Evolutionary conservation across 768 basidiomycete genomes (phyloP).

Genomic region (Auriculariales sp.): DNA sequence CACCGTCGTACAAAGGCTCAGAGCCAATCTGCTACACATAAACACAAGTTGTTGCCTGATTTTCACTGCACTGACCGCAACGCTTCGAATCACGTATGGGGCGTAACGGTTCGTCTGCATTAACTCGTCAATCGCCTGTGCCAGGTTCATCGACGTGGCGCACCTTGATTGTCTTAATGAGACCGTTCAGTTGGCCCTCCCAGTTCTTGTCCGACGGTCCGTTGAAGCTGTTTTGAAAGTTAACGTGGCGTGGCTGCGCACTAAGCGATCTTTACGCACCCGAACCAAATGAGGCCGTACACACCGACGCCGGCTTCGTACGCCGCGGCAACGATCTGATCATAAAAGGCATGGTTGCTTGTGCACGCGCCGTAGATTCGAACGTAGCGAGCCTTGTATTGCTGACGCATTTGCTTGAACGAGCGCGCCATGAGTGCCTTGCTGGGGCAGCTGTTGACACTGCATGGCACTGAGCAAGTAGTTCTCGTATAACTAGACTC

Average conservation of each 20-base stretch:
- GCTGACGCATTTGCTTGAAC: slow-evolving; percentile 43
- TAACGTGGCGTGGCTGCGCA: not conserved
- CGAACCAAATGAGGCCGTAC: slow-evolving; percentile 61
- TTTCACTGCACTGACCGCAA: not conserved
- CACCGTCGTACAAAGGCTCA: slow-evolving; percentile 50
- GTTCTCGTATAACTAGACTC: not conserved
- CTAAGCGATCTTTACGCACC: slow-evolving; percentile 5
- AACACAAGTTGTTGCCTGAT: too few species aligned
- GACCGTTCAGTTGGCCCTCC: slow-evolving; percentile 35
- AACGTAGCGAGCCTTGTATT: slow-evolving; percentile 51
- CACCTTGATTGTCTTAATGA: slow-evolving; percentile 37
- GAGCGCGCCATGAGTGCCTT: slow-evolving; percentile 20
- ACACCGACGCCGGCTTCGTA: slow-evolving; percentile 57
- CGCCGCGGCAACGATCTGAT: slow-evolving; percentile 52
- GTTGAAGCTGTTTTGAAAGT: slow-evolving; percentile 22
- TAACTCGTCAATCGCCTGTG: slow-evolving; percentile 15
- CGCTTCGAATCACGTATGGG: not conserved
- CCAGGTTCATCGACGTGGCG: slow-evolving; percentile 52
- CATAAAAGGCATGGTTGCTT: slow-evolving; percentile 15
- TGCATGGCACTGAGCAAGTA: slow-evolving; percentile 40
- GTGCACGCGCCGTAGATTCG: slow-evolving; percentile 13
- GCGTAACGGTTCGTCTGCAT: not conserved
- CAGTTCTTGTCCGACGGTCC: slow-evolving; percentile 26
- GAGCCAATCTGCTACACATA: slow-evolving; percentile 57
- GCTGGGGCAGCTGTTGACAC: slow-evolving; percentile 21